Conservation (phyloP, 257 asterid genomes). For the Osmanthus fragrans region DNA sequence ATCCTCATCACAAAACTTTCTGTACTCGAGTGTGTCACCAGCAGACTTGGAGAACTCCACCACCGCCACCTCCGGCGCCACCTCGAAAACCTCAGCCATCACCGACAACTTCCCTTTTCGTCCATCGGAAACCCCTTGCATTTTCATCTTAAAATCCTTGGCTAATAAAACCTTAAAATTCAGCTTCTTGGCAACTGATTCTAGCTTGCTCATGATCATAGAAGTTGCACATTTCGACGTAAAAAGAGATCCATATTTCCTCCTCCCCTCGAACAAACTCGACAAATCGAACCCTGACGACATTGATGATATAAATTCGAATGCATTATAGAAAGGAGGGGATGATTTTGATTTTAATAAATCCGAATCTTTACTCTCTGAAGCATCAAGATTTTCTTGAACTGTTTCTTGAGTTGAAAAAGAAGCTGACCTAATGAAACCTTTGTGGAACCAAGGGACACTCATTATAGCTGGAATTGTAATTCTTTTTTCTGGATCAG, state of each 20-base stretch:
- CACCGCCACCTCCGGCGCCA: constrained; percentile 81
- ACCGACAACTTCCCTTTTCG: constrained; percentile 67
- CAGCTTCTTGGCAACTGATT: constrained; percentile 57
- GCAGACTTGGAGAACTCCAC: constrained; percentile 72
- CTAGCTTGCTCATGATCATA: constrained; percentile 50
- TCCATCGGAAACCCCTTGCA: constrained; percentile 70
- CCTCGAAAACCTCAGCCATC: constrained; percentile 75
- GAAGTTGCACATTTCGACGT: constrained; percentile 65
- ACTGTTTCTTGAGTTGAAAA: constrained; percentile 33
- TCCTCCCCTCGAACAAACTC: constrained; percentile 45
- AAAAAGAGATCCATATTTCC: constrained; percentile 59
- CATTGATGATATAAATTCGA: constrained; percentile 80
- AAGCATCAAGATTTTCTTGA: constrained; percentile 18
- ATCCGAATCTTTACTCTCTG: constrained; percentile 26
- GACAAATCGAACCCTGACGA: constrained; percentile 83
- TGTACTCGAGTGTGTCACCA: constrained; percentile 85
- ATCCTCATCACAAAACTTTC: constrained; percentile 71
- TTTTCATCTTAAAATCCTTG: constrained; percentile 61
- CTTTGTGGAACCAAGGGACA: constrained; percentile 61
- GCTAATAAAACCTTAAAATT: constrained; percentile 39
- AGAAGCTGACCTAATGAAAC: constrained; percentile 37
- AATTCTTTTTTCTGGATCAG: constrained; percentile 63
- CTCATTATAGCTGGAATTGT: constrained; percentile 49
- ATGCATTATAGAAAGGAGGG: constrained; percentile 76
- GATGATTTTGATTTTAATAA: constrained; percentile 42